These are phyloP conservation scores for Penicillium sp. DNA, from an alignment of 2,329 filamentous ascomycete species.

Conservation along the genomic window DNA sequence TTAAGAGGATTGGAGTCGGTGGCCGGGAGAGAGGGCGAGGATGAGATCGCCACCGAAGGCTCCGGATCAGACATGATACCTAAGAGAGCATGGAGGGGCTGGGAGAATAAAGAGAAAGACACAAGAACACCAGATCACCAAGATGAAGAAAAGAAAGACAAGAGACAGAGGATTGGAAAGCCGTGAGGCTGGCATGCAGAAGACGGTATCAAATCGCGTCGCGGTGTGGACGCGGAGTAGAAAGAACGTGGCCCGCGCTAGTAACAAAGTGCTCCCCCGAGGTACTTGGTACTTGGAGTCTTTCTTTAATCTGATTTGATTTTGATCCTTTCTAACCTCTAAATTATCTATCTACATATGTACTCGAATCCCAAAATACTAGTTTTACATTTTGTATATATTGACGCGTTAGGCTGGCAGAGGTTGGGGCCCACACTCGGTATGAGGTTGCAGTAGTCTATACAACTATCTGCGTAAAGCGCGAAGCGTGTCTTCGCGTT, in stretches of 20 bases:
- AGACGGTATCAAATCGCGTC: slow-evolving; percentile 29
- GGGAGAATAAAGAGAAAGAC: slow-evolving; percentile 8
- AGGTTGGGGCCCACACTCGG: not conserved
- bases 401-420: not conserved
- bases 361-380: not conserved
- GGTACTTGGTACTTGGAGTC: slow-evolving; percentile 9
- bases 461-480: not conserved
- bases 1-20: slow-evolving; percentile 34
- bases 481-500: slow-evolving; percentile 2
- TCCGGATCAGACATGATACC: slow-evolving; percentile 37
- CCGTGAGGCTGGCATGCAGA: slow-evolving; percentile 22
- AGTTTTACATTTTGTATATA: not conserved
- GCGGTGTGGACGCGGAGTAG: slow-evolving; percentile 33
- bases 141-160: slow-evolving; percentile 4
- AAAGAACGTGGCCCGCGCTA: slow-evolving; percentile 27
- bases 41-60: slow-evolving; percentile 30
- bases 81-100: slow-evolving; percentile 15
- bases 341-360: not conserved
- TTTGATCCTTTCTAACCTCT: too few relatives aligned
- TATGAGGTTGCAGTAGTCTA: slow-evolving; percentile 2
- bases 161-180: slow-evolving; percentile 4
- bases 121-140: slow-evolving; percentile 5
- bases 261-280: slow-evolving; percentile 15
- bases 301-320: not conserved
- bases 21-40: slow-evolving; percentile 32